Evolutionary conservation across 441 rosid species (phyloP).

Genomic region (Gossypium gossypioides): DNA sequence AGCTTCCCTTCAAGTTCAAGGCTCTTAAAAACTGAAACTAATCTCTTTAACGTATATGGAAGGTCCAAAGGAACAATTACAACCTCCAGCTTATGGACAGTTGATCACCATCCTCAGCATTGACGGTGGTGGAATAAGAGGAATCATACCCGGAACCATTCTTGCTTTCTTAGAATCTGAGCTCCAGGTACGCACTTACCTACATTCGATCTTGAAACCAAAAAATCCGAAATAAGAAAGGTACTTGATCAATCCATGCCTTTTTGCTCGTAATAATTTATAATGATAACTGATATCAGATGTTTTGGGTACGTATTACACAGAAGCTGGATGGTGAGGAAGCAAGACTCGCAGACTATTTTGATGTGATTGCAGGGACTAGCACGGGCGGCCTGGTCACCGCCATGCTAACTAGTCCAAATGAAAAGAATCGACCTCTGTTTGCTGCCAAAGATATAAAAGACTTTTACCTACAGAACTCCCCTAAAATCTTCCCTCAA

Average conservation of each 20-base stretch:
- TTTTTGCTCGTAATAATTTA: neutral
- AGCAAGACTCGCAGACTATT: slow-evolving; percentile 51
- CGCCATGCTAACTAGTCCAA: slow-evolving; percentile 44
- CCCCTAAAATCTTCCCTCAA: slow-evolving; percentile 50
- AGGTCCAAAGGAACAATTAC: slow-evolving; percentile 1
- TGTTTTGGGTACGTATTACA: neutral
- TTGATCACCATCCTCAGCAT: slow-evolving; percentile 32
- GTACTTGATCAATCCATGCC: no score
- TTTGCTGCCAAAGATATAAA: slow-evolving; percentile 49
- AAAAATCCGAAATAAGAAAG: neutral
- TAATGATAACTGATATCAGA: neutral
- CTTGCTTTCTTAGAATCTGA: slow-evolving; percentile 25
- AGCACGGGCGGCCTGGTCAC: slow-evolving; percentile 56
- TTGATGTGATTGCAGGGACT: slow-evolving; percentile 48
- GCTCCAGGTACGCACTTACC: slow-evolving; percentile 25
- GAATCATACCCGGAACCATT: slow-evolving; percentile 26
- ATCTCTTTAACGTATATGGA: neutral
- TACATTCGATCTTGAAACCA: neutral
- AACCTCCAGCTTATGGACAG: slow-evolving; percentile 29
- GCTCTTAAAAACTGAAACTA: neutral
- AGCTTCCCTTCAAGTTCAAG: neutral
- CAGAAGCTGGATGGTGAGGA: slow-evolving; percentile 51
- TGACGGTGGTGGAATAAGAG: slow-evolving; percentile 39
- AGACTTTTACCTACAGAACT: slow-evolving; percentile 31
- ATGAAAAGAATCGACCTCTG: slow-evolving; percentile 36